phyloP scores from a whole-genome alignment of 805 yeast genomes.

The Yamadazyma tumulicola region DNA sequence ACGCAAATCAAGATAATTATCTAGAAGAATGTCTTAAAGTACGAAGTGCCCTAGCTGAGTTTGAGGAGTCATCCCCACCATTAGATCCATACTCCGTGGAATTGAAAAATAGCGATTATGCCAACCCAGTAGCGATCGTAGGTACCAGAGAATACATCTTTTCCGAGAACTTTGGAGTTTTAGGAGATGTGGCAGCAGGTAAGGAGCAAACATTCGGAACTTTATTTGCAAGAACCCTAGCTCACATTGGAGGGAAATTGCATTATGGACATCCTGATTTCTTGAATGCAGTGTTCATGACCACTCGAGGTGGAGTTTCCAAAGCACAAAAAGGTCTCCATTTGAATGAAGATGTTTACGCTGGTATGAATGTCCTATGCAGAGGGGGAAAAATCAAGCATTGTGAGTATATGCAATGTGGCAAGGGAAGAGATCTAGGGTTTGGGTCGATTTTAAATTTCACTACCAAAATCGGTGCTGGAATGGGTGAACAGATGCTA shows the following conservation, averaged over 20 bases:
- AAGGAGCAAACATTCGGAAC: slow-evolving; percentile 98
- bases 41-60: slow-evolving; percentile 82
- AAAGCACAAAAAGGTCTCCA: slow-evolving; percentile 94
- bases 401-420: slow-evolving; percentile 94
- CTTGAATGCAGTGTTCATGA: slow-evolving; percentile 85
- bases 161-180: slow-evolving; percentile 86
- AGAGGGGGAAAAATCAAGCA: slow-evolving; percentile 95
- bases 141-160: slow-evolving; percentile 96
- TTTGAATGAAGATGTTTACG: slow-evolving; percentile 91
- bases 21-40: slow-evolving; percentile 91
- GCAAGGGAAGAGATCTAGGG: slow-evolving; percentile 94
- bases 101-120: slow-evolving; percentile 29
- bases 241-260: slow-evolving; percentile 90
- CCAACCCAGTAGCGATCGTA: slow-evolving; percentile 69
- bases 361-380: slow-evolving; percentile 86
- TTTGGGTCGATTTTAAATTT: slow-evolving; percentile 89
- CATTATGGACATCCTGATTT: slow-evolving; percentile 98
- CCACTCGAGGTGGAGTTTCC: slow-evolving; percentile 92
- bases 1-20: slow-evolving; percentile 95
- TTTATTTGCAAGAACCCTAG: slow-evolving; percentile 85
- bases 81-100: slow-evolving; percentile 39
- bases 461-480: slow-evolving; percentile 95
- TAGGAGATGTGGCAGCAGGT: slow-evolving; percentile 97
- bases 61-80: slow-evolving; percentile 68
- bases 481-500: slow-evolving; percentile 95